These are phyloP conservation scores for Zanthoxylum bungeanum DNA, from an alignment of 345 rosid species.

Conservation along the genomic window DNA sequence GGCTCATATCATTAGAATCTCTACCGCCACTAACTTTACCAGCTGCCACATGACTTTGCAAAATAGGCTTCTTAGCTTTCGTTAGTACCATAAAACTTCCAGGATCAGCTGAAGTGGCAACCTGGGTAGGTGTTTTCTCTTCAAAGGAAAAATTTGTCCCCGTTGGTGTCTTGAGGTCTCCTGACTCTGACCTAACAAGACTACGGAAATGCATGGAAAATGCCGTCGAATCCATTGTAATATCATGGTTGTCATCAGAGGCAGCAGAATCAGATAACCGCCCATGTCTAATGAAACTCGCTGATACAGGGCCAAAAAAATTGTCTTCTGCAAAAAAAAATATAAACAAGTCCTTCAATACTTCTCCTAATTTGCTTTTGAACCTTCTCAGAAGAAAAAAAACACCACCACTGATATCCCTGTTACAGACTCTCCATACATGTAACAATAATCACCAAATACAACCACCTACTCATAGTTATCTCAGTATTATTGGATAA, in stretches of 20 bases:
- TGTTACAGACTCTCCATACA: not conserved
- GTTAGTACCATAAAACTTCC: constrained; percentile 65
- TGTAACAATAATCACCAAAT: no score
- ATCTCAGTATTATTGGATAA: not conserved
- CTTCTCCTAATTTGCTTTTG: not conserved
- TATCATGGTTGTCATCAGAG: constrained; percentile 67
- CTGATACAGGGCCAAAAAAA: constrained; percentile 88
- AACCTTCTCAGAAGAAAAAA: no score
- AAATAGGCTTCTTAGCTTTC: constrained; percentile 41
- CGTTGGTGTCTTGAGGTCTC: constrained; percentile 52
- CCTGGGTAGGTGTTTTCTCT: constrained; percentile 53
- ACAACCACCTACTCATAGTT: not conserved
- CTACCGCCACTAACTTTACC: constrained; percentile 53
- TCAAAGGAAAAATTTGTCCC: constrained; percentile 31
- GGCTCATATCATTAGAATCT: constrained; percentile 88
- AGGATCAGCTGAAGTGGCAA: constrained; percentile 36
- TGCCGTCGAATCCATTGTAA: constrained; percentile 92
- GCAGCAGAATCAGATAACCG: constrained; percentile 61
- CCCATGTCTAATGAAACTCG: constrained; percentile 72
- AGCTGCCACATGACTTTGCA: constrained; percentile 25
- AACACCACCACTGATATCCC: no score
- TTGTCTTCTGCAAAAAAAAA: constrained; percentile 44
- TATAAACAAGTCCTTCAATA: constrained; percentile 17
- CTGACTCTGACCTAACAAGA: constrained; percentile 66
- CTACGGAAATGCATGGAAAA: constrained; percentile 91